A percentile compares a stretch with the other conserved stretches of the same genome.
These are phyloP conservation scores for Thielaviopsis cerberus DNA, from an alignment of 2,329 filamentous ascomycete species.

Conservation along the genomic window DNA sequence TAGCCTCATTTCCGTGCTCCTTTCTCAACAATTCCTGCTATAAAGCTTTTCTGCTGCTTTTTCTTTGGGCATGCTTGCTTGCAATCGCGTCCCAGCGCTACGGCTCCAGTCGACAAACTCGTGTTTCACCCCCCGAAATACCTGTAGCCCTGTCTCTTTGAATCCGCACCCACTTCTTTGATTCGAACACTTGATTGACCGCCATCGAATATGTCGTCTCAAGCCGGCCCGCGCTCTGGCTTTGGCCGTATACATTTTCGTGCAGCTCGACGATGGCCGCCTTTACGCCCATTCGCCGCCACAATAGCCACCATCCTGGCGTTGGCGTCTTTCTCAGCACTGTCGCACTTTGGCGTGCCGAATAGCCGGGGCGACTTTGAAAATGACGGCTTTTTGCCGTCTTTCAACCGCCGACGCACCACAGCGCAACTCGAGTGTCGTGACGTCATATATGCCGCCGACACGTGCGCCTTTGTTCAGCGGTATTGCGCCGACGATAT, in stretches of 20 bases:
- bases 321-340: background rate
- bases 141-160: background rate
- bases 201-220: background rate
- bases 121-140: background rate
- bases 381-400: background rate
- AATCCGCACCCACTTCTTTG: background rate
- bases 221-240: background rate
- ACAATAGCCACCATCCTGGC: constrained; percentile 8
- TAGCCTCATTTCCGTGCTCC: background rate
- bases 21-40: background rate
- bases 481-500: constrained; percentile 75
- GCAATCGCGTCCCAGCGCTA: background rate
- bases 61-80: background rate
- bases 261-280: background rate
- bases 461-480: constrained; percentile 76
- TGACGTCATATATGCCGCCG: constrained; percentile 53
- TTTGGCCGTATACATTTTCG: background rate
- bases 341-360: background rate
- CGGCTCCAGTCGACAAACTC: background rate
- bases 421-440: constrained; percentile 38
- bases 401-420: background rate
- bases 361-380: background rate
- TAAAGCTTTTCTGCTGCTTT: background rate
- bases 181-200: background rate
- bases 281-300: background rate